A percentile compares a stretch with the other conserved stretches of the same genome.
These are phyloP conservation scores for Ammopiptanthus mongolicus DNA, from an alignment of 306 rosid species.

Conservation along the genomic window DNA sequence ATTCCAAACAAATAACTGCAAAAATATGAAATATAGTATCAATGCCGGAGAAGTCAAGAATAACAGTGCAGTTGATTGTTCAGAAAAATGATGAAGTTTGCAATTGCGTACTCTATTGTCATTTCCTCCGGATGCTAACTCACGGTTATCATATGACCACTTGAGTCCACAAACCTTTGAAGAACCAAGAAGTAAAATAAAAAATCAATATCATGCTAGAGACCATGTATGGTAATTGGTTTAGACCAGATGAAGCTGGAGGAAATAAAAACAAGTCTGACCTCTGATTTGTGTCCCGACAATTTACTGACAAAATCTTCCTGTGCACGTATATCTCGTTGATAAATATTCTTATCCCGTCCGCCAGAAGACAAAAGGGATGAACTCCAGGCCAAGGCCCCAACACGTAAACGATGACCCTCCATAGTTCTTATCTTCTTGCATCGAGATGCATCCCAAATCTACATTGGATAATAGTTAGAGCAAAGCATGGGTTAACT, in stretches of 20 bases:
- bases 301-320: slow-evolving; percentile 87
- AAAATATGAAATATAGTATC: slow-evolving; percentile 10
- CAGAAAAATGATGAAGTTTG: slow-evolving; percentile 4
- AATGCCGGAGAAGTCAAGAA: slow-evolving; percentile 19
- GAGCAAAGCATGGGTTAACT: slow-evolving; percentile 19
- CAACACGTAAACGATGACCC: slow-evolving; percentile 77
- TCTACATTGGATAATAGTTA: slow-evolving; percentile 40
- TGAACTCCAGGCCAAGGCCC: slow-evolving; percentile 94
- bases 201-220: slow-evolving; percentile 8
- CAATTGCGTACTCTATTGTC: slow-evolving; percentile 77
- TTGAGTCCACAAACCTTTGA: slow-evolving; percentile 90
- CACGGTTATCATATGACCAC: slow-evolving; percentile 97
- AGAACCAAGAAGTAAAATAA: slow-evolving; percentile 21
- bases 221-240: background rate
- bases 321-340: slow-evolving; percentile 84
- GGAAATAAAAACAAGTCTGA: slow-evolving; percentile 28
- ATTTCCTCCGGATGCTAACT: slow-evolving; percentile 97
- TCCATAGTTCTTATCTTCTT: slow-evolving; percentile 82
- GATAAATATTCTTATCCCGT: slow-evolving; percentile 90
- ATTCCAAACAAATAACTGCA: slow-evolving; percentile 94
- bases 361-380: slow-evolving; percentile 90
- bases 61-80: slow-evolving; percentile 13
- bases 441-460: slow-evolving; percentile 95
- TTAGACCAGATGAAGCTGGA: slow-evolving; percentile 23
- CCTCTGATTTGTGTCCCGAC: slow-evolving; percentile 99